Evolutionary conservation across 2,329 filamentous ascomycete species (phyloP), one percentile per base, ranked within the genome.

Genomic region (Hypoxylon sp.): DNA sequence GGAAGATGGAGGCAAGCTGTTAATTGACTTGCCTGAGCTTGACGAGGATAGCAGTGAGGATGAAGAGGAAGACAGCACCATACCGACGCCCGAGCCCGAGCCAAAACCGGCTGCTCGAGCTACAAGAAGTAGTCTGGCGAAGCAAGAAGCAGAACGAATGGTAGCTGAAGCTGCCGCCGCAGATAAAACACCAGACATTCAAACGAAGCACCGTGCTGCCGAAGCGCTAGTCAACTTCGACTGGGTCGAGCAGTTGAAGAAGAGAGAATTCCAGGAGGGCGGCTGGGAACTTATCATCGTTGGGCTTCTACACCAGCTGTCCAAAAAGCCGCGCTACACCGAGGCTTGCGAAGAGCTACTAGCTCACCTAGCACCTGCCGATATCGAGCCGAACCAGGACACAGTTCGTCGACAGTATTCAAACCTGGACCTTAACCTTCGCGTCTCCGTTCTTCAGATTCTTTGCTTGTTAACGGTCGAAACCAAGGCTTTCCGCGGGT

Each of bases 251-350:
- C 87, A 92, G 65, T 82, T 97, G 20, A 88, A 89, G 67, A 91
- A 91, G 72, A 90, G 94, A 47, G 90, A 97, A 69, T 97, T 98
- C 75, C 84, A 87, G 67, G 87, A 94, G 46, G 95, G 94, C 58
- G 93, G 93, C 19, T 99, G 95, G 95, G 88, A 97, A 77, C 79
- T 93, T 64, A 94, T 97, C 66, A 85, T 98, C 73, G 89, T 97
- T 44, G 95, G 94, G 6, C 81, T 98, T 15, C 79, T 99, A 15
- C 85, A 97, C 75, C 93, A 96, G 70, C 80, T 98, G 4, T 95
- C 93, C 2, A 90, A 91, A 73, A 88, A 89, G 50, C 88, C 91
- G 48, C 84, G 89, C 8, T 85, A 90, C 58, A 87, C 91, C 64
- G 82, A 85, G n/a, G 76, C 79, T 20, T 97, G 93, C 75, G 92